Evolutionary conservation across 768 basidiomycete genomes (phyloP), one percentile per base, ranked within the genome.

Genomic region (Leucocoprinus birnbaumii): DNA sequence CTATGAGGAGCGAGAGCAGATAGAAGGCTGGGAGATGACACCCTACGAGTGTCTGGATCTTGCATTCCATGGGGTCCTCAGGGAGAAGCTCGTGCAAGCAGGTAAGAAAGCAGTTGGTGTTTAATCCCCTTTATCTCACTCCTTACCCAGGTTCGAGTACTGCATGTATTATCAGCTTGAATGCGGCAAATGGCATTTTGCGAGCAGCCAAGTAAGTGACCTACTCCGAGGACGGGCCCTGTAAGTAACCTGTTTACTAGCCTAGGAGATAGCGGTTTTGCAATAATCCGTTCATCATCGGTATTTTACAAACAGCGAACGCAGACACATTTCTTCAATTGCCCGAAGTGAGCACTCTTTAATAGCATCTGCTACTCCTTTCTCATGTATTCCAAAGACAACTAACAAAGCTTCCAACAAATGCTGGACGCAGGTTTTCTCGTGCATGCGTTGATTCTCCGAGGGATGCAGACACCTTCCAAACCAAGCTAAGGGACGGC

Each of bases 251-350:
- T 53, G 56, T 53, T 56, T 2, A 55, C 55, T 27, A 91, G 88
- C 65, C 72, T 91, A 60, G 88, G 88, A n/a, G 88, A 91, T 66
- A 90, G 88, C 55, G 88, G 88, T 6, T 90, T 82, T 65, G 74
- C 80, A 58, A 83, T 90, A 44, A 80, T 89, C 55, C 84, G 89
- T 34, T 80, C 84, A 14, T 84, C 85, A 22, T 74, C 82, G 13
- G 73, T 90, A 25, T 71, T 86, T 42, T 75, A 90, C 65, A 76
- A 71, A 37, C 74, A 77, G 59, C 70, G 67, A 27, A 58, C 76
- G 1, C 80, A 81, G 63, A 79, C 80, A 1, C 81, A 82, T 59
- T 80, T 72, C 53, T 82, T 83, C 63, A 83, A 83, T 61, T 81
- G 79, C 58, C 81, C 81, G 58, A 76, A 74, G 80, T 80, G 51